phyloP scores from a whole-genome alignment of 192 early-diverging fungal genomes.

The Backusella parvicylindrica region DNA sequence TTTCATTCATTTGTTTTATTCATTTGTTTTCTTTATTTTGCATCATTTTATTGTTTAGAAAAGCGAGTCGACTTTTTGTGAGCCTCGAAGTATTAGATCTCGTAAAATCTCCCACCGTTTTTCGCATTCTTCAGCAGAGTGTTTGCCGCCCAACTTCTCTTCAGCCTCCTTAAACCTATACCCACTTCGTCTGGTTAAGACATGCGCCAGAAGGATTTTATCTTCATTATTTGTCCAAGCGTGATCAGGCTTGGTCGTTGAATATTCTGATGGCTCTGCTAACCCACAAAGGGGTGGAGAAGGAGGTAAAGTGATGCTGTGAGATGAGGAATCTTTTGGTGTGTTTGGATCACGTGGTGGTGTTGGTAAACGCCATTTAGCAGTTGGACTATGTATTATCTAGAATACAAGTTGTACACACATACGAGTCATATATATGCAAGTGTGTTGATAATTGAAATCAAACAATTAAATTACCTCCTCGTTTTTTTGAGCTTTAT shows the following conservation, averaged over 20 bases:
- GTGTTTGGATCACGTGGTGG: constrained; percentile 11
- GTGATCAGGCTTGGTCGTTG: neutral
- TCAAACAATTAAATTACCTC: neutral
- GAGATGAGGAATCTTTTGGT: neutral
- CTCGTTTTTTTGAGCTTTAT: neutral
- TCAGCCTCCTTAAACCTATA: constrained; percentile 6
- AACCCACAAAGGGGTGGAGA: constrained; percentile 2
- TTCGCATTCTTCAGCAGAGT: neutral
- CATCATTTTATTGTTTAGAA: neutral
- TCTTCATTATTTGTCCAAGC: constrained; percentile 6
- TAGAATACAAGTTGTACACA: neutral
- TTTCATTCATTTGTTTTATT: neutral
- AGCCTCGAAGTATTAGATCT: constrained; percentile 11
- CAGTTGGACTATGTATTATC: neutral
- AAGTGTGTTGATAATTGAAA: neutral
- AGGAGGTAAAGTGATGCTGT: neutral
- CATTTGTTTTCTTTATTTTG: neutral
- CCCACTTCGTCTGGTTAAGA: constrained; percentile 1
- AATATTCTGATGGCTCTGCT: neutral
- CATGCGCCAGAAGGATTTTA: constrained; percentile 8
- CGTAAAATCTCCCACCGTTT: neutral
- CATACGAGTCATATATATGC: neutral
- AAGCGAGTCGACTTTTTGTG: constrained; percentile 1
- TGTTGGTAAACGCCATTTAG: constrained; percentile 17
- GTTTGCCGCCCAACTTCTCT: neutral